phyloP scores from a whole-genome alignment of 2,329 filamentous ascomycete genomes.

The Neonectria hederae region DNA sequence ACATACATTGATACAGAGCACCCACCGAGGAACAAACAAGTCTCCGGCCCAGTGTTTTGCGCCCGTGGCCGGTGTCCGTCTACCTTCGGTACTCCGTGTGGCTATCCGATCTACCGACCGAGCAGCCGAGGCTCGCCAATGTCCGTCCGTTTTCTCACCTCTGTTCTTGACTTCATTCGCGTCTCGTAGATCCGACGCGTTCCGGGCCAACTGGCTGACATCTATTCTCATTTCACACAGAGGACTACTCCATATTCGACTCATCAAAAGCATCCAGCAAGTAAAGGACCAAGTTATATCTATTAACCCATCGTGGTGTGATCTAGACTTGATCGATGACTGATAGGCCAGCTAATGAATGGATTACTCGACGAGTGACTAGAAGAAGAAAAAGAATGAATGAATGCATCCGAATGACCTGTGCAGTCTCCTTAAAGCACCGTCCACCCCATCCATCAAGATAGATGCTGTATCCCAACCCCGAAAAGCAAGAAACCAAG shows the following conservation, averaged over 20 bases:
- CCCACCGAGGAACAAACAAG: not conserved
- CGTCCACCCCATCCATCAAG: slow-evolving; percentile 1
- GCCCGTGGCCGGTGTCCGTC: not conserved
- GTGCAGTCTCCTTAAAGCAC: slow-evolving; percentile 2
- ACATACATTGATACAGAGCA: not conserved
- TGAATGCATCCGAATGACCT: slow-evolving; percentile 1
- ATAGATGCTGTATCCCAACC: slow-evolving; percentile 2
- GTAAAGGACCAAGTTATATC: slow-evolving; percentile 3
- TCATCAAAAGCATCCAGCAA: not conserved
- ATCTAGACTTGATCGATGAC: slow-evolving; percentile 5
- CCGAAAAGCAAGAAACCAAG: slow-evolving; percentile 5
- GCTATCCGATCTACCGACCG: slow-evolving; percentile 37
- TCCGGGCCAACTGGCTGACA: not conserved
- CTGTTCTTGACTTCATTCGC: not conserved
- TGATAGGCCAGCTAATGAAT: slow-evolving; percentile 22
- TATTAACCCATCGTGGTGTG: slow-evolving; percentile 15
- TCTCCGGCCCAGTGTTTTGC: slow-evolving; percentile 1
- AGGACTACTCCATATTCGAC: too few relatives aligned
- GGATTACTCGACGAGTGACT: not conserved
- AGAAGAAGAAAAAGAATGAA: slow-evolving; percentile 2
- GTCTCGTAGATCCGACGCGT: not conserved
- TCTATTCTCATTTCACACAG: not conserved
- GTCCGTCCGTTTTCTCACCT: not conserved
- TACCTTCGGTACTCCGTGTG: slow-evolving; percentile 7
- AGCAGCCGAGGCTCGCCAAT: slow-evolving; percentile 41